Evolutionary conservation across 2,329 filamentous ascomycete genomes (phyloP), one percentile per base, ranked within the genome.

Genomic region (Pseudocercospora ulei): DNA sequence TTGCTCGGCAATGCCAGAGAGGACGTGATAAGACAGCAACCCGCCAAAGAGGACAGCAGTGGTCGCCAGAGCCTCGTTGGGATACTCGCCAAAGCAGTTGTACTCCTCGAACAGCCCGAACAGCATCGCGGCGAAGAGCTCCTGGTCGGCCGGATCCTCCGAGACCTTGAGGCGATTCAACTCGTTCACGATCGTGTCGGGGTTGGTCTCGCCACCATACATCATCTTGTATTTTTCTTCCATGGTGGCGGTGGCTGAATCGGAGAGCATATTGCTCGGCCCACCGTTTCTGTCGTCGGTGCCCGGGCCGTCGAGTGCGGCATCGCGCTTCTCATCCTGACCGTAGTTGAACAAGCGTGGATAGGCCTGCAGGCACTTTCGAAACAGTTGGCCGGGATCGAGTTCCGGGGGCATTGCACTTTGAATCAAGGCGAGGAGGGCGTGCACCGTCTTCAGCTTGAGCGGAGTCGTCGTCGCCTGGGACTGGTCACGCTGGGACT

Each of bases 91-190:
- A 59, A 95, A 98, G 56, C 94, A 92, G 39, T 80, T 80, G 60
- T 95, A 98, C 65, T 98, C 90, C 54, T 98, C 90, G 53, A 98
- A 95, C 3, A 98, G 69, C 1, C 90, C 90, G 56, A 95, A 87
- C 22, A 98, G 93, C 86, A 98, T 98, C 65, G 88, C 95, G 8
- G 88, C 83, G 59, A 98, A 98, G 4, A 95, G 74, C 58, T 98
- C 90, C 59, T 96, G 90, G 44, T 95, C 85, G 9, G 80, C 67
- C 1, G 84, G 73, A 44, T 90, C 82, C 31, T 77, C 76, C 0
- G 92, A 96, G 39, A 78, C 78, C 60, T 98, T 96, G 65, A 94
- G 93, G 39, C 75, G 73, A 48, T 85, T 79, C 55, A 98, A 74
- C 24, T 85, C 75, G 46, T 82, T 78, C 35, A 98, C 81, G 48